These are phyloP conservation scores for Coniochaeta sp. DNA, from an alignment of 2,329 filamentous ascomycete species.

Conservation along the genomic window DNA sequence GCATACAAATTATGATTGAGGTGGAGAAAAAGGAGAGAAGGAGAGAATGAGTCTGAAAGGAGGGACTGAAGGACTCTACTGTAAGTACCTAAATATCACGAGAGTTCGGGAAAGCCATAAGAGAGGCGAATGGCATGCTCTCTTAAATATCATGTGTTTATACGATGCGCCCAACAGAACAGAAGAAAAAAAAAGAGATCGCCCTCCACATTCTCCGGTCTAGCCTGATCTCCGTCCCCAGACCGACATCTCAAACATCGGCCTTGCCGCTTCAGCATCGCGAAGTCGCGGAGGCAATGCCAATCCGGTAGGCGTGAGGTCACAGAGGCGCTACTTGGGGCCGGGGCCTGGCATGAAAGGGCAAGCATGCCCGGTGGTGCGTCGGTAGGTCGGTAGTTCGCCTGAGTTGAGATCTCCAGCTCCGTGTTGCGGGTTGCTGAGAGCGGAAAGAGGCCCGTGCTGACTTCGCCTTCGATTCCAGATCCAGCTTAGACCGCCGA, in stretches of 20 bases:
- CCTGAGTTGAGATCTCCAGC: background rate
- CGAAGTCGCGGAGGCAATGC: background rate
- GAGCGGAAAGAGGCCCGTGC: background rate
- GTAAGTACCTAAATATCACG: no score
- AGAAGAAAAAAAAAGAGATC: background rate
- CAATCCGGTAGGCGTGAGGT: background rate
- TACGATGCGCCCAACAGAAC: background rate
- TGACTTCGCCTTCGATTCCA: background rate
- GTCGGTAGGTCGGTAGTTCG: background rate
- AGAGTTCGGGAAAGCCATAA: background rate
- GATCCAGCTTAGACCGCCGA: background rate
- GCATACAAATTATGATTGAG: background rate
- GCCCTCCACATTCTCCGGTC: background rate
- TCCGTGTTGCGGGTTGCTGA: background rate
- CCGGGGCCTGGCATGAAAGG: background rate
- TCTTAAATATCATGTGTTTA: background rate
- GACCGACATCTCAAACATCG: slow-evolving; percentile 1
- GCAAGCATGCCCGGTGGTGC: background rate
- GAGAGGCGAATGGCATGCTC: slow-evolving; percentile 24
- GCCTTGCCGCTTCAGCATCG: background rate
- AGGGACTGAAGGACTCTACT: no score
- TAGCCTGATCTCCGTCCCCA: background rate
- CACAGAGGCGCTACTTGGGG: background rate
- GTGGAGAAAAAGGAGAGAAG: background rate
- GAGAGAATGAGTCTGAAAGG: slow-evolving; percentile 11